Percentiles rank a stretch among this genome's conserved stretches.
These are phyloP conservation scores for Trametes hirsuta DNA, from an alignment of 1,284 basidiomycete genomes.

Conservation along the genomic window DNA sequence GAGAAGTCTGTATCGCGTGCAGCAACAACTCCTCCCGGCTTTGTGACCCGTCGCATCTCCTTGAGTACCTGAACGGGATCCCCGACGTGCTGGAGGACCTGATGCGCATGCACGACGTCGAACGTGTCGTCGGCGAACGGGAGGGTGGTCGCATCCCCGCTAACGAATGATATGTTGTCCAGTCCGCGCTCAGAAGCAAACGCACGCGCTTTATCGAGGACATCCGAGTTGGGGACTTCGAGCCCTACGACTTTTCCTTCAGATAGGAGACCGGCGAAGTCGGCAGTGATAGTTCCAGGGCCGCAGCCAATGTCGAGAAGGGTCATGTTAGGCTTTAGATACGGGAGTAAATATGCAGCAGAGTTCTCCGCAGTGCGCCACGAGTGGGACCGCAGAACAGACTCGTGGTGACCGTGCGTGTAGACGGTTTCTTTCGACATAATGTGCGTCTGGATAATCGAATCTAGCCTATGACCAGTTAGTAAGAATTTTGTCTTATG, in stretches of 20 bases:
- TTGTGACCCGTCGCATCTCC: slow-evolving; percentile 49
- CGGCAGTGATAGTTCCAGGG: slow-evolving; percentile 47
- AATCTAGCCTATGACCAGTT: too few relatives aligned
- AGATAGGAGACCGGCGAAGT: slow-evolving; percentile 43
- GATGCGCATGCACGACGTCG: slow-evolving; percentile 50
- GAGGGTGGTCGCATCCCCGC: slow-evolving; percentile 39
- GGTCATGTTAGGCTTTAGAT: slow-evolving; percentile 42
- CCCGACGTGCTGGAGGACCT: slow-evolving; percentile 47
- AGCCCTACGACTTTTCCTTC: slow-evolving; percentile 46
- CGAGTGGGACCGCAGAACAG: slow-evolving; percentile 44
- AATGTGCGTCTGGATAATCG: background rate
- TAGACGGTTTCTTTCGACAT: slow-evolving; percentile 23
- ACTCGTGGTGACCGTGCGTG: slow-evolving; percentile 42
- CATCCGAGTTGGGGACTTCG: slow-evolving; percentile 34
- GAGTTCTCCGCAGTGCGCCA: slow-evolving; percentile 48
- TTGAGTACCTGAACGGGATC: slow-evolving; percentile 42
- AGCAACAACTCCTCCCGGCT: slow-evolving; percentile 47
- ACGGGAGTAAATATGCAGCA: slow-evolving; percentile 43
- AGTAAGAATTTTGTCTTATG: too few relatives aligned
- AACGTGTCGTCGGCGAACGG: slow-evolving; percentile 41
- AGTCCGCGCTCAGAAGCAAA: slow-evolving; percentile 33
- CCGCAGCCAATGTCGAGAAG: slow-evolving; percentile 52
- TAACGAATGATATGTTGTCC: slow-evolving; percentile 38
- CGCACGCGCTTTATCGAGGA: slow-evolving; percentile 37
- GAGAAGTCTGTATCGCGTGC: slow-evolving; percentile 40